phyloP scores from a whole-genome alignment of 805 yeast species.

The Pichia occidentalis region DNA sequence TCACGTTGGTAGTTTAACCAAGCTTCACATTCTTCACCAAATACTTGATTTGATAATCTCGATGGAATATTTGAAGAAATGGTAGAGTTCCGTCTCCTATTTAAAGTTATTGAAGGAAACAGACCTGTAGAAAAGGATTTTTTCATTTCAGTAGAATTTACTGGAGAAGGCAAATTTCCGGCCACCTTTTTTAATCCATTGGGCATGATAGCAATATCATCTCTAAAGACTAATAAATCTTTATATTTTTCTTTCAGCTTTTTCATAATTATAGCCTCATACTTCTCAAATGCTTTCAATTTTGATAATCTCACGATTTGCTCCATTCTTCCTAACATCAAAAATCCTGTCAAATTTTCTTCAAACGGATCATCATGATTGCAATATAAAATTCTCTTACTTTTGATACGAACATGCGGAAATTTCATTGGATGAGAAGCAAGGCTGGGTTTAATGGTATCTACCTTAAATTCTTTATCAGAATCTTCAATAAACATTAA shows the following conservation, averaged over 20 bases:
- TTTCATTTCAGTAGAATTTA: background rate
- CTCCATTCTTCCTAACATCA: slow-evolving; percentile 59
- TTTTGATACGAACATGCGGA: slow-evolving; percentile 50
- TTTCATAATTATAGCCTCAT: slow-evolving; percentile 16
- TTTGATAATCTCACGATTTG: slow-evolving; percentile 57
- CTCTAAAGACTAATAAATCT: slow-evolving; percentile 16
- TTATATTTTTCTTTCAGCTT: slow-evolving; percentile 31
- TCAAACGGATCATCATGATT: slow-evolving; percentile 92
- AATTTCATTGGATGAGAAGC: slow-evolving; percentile 38
- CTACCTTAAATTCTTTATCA: slow-evolving; percentile 29
- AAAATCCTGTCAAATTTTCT: slow-evolving; percentile 56
- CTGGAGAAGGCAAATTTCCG: background rate
- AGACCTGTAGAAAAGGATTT: slow-evolving; percentile 7
- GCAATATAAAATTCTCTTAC: slow-evolving; percentile 52
- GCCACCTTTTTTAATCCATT: background rate
- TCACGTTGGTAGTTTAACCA: slow-evolving; percentile 20
- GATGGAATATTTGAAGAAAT: slow-evolving; percentile 10
- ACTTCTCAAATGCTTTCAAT: slow-evolving; percentile 19
- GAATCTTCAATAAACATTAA: slow-evolving; percentile 20
- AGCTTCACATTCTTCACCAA: slow-evolving; percentile 20
- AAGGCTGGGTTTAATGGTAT: slow-evolving; percentile 26
- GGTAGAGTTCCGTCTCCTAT: background rate
- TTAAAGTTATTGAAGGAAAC: background rate
- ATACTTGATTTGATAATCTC: slow-evolving; percentile 17
- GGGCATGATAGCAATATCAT: slow-evolving; percentile 13